These are phyloP conservation scores for Neoscytalidium dimidiatum DNA, from an alignment of 2,329 filamentous ascomycete genomes.

Conservation along the genomic window DNA sequence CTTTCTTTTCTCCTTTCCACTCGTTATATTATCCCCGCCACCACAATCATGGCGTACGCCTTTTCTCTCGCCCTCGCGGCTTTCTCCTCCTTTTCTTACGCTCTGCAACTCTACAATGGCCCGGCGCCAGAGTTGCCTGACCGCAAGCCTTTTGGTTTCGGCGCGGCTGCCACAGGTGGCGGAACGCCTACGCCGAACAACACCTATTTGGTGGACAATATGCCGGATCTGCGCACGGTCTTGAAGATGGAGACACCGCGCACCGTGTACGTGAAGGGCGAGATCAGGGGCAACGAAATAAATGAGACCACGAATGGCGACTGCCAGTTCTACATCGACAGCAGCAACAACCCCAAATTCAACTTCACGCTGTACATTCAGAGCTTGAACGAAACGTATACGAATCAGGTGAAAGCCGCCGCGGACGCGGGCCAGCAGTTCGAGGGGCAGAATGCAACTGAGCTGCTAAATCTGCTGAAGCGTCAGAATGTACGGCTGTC, in stretches of 20 bases:
- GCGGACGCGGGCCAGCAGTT: neutral
- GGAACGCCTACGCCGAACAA: slow-evolving; percentile 6
- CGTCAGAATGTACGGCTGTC: slow-evolving; percentile 6
- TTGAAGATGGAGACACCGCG: slow-evolving; percentile 13
- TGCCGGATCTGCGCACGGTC: slow-evolving; percentile 10
- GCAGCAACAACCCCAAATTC: slow-evolving; percentile 5
- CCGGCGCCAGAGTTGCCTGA: neutral
- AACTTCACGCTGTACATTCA: slow-evolving; percentile 4
- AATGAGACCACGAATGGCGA: neutral
- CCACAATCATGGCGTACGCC: neutral
- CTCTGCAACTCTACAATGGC: slow-evolving; percentile 5
- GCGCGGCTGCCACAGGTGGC: slow-evolving; percentile 6
- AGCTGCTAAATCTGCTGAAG: neutral
- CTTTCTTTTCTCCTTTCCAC: neutral
- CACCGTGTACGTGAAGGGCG: slow-evolving; percentile 13
- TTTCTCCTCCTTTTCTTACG: neutral
- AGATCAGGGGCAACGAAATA: slow-evolving; percentile 12
- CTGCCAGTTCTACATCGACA: slow-evolving; percentile 12
- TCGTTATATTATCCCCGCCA: neutral
- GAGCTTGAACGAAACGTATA: slow-evolving; percentile 7
- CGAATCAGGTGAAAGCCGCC: neutral
- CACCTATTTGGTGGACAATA: slow-evolving; percentile 13
- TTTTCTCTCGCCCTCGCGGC: neutral
- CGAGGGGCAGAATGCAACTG: slow-evolving; percentile 6
- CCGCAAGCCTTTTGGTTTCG: slow-evolving; percentile 8